Evolutionary conservation across 2,329 filamentous ascomycete genomes (phyloP).

Genomic region (Aspergillus ruber): DNA sequence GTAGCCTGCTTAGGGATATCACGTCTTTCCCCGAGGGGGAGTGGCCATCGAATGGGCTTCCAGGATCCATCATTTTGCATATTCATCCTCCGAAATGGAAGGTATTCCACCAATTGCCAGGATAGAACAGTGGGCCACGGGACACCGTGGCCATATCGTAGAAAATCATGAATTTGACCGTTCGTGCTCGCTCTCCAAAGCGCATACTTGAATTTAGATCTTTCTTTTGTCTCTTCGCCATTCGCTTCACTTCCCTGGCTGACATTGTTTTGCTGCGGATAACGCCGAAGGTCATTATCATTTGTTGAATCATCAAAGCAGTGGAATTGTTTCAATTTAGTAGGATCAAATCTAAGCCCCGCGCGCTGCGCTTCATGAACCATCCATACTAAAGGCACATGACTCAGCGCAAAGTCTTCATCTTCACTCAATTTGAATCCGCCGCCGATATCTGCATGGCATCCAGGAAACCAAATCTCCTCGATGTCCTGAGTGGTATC

Average conservation of each 20-base stretch:
- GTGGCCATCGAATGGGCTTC: slow-evolving; percentile 68
- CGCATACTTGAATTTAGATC: not conserved
- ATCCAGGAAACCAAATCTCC: slow-evolving; percentile 65
- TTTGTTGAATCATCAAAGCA: slow-evolving; percentile 15
- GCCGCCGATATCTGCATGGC: slow-evolving; percentile 68
- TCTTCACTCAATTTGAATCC: slow-evolving; percentile 54
- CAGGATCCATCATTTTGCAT: slow-evolving; percentile 49
- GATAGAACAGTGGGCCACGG: slow-evolving; percentile 46
- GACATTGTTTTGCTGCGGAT: slow-evolving; percentile 40
- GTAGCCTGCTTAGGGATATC: slow-evolving; percentile 62
- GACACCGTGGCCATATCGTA: slow-evolving; percentile 55
- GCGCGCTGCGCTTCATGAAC: slow-evolving; percentile 55
- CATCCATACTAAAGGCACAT: slow-evolving; percentile 64
- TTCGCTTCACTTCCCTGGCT: slow-evolving; percentile 9
- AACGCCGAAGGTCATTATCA: not conserved
- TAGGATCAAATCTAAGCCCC: slow-evolving; percentile 59
- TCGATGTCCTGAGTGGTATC: slow-evolving; percentile 54
- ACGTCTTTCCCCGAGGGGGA: slow-evolving; percentile 64
- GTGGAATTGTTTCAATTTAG: slow-evolving; percentile 14
- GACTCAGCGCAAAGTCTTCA: slow-evolving; percentile 53
- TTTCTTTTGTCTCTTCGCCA: not conserved
- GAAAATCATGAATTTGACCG: slow-evolving; percentile 59
- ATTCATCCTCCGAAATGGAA: slow-evolving; percentile 71
- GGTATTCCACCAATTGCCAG: slow-evolving; percentile 70
- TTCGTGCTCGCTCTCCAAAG: slow-evolving; percentile 31